phyloP scores from a whole-genome alignment of 2,329 filamentous ascomycete genomes.

The Penicillium paneum region DNA sequence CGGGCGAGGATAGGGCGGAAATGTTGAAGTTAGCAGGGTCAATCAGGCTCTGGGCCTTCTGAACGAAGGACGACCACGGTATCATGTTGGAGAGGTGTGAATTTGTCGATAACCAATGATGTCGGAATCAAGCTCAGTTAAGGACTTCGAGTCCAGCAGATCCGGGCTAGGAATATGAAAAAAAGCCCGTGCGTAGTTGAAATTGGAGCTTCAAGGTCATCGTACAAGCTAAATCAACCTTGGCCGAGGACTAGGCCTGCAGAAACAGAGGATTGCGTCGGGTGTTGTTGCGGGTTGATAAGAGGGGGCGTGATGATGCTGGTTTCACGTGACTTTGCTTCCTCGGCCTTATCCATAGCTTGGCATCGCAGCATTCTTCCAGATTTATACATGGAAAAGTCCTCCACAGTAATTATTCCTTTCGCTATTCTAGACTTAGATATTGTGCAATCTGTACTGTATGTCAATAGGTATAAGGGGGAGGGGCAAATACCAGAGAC shows the following conservation, averaged over 20 bases:
- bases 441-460: neutral
- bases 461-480: too few relatives aligned
- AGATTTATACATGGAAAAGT: neutral
- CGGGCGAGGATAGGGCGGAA: slow-evolving; percentile 67
- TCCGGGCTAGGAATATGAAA: slow-evolving; percentile 20
- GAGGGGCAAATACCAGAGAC: too few relatives aligned
- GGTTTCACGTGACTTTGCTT: slow-evolving; percentile 18
- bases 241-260: slow-evolving; percentile 16
- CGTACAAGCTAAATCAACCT: slow-evolving; percentile 26
- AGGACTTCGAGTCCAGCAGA: slow-evolving; percentile 20
- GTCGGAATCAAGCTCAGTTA: slow-evolving; percentile 26
- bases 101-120: slow-evolving; percentile 13
- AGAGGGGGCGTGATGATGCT: slow-evolving; percentile 20
- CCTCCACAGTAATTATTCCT: neutral
- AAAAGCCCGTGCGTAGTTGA: slow-evolving; percentile 21
- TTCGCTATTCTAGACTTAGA: neutral
- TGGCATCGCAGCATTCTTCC: slow-evolving; percentile 1
- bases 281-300: slow-evolving; percentile 24
- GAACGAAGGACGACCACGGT: slow-evolving; percentile 75
- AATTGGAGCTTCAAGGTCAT: slow-evolving; percentile 26
- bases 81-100: slow-evolving; percentile 48
- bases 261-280: slow-evolving; percentile 14
- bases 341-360: slow-evolving; percentile 16
- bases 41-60: slow-evolving; percentile 93
- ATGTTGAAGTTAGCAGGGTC: slow-evolving; percentile 80